Evolutionary conservation across 441 rosid species (phyloP), one percentile per base, ranked within the genome.

Genomic region (Pelargonium fulgidum): DNA sequence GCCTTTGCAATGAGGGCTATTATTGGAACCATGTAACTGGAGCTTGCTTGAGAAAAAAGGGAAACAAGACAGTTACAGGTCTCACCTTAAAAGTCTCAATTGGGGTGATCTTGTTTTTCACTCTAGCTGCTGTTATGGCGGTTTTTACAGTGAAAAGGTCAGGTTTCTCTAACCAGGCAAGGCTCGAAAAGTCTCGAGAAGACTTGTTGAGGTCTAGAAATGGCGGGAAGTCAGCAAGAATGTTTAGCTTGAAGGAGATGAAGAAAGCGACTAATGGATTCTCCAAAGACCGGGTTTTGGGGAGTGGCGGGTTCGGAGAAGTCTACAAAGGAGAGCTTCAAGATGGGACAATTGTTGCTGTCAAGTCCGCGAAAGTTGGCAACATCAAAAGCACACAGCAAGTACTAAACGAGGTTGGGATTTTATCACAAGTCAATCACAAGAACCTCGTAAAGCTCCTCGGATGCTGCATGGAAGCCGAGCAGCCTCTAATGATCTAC

Each of bases 371-470:
- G 4, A 90, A 87, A 82, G 86, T 83, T 17, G 83, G 91, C 6
- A 87, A 85, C 78, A 73, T 83, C 71, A 89, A 85, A 74, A 86
- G 91, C 72, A 80, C 86, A 22, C 75, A 87, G 20, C 92, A 87
- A 75, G 84, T 87, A 0, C 89, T 90, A 44, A 90, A 90, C 47
- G 96, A 90, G 78, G 88, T 90, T 0, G 86, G 87, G 44, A 90
- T 90, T 26, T 88, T 90, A 19, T 87, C 92, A 2, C 89, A 87
- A 66, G 88, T 90, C 73, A 90, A 90, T 71, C 96, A 90, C 75
- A 85, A 83, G 80, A 79, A 85, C 73, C 72, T 90, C 70, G 94
- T 90, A 12, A 78, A 77, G 67, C 85, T 87, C 70, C 72, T 90
- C 72, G 96, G 94, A 17, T 87, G 89, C 65, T 90, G 94, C 20